Conservation (phyloP, 768 basidiomycete species). For the Pulveroboletus sp. region DNA sequence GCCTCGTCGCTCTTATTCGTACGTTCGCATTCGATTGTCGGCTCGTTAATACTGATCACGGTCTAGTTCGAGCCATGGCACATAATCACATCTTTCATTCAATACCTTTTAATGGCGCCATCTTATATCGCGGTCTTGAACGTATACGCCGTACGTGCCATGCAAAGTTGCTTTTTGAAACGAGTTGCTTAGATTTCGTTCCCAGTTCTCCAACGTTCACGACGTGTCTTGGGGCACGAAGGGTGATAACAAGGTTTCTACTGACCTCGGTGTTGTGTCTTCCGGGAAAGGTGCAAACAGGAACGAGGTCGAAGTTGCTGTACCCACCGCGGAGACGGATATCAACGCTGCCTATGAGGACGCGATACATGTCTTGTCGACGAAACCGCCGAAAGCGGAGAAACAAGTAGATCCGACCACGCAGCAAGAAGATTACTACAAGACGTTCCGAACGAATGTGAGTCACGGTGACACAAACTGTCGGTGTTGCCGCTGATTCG, state of each 20-base stretch:
- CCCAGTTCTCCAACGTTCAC: conserved; percentile 80
- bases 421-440: conserved; percentile 82
- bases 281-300: conserved; percentile 51
- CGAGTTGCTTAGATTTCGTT: background rate
- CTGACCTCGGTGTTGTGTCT: conserved; percentile 81
- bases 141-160: conserved; percentile 64
- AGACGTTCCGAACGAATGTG: conserved; percentile 83
- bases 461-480: conserved; percentile 14
- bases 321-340: conserved; percentile 86
- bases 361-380: conserved; percentile 75
- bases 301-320: conserved; percentile 80
- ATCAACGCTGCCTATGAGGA: conserved; percentile 89
- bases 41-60: background rate
- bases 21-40: conserved; percentile 32
- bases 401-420: conserved; percentile 57
- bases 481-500: conserved; percentile 11
- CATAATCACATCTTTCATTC: conserved; percentile 95
- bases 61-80: conserved; percentile 93
- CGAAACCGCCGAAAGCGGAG: conserved; percentile 74
- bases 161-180: background rate
- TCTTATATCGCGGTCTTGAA: conserved; percentile 93
- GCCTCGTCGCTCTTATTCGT: conserved; percentile 81
- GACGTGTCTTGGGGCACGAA: conserved; percentile 97
- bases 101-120: conserved; percentile 87
- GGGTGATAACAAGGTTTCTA: conserved; percentile 82